Evolutionary conservation across 1,139 yeast species (phyloP).

Genomic region (Saccharomyces hybrid): DNA sequence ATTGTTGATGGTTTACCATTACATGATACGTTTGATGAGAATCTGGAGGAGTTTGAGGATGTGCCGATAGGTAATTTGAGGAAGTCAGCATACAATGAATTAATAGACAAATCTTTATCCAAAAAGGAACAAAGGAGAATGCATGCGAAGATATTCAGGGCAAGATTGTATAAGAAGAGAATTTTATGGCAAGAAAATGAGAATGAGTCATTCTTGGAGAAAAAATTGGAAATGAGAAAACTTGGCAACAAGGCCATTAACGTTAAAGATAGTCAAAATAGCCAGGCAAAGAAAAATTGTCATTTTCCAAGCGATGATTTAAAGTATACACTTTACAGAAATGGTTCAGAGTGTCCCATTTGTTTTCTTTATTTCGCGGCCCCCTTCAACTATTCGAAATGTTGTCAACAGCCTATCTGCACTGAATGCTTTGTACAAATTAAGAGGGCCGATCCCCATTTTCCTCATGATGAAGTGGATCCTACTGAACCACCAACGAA

Average conservation of each 20-base stretch:
- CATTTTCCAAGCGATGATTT: constrained; percentile 38
- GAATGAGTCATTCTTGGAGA: constrained; percentile 43
- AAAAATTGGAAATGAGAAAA: constrained; percentile 22
- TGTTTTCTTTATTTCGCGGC: constrained; percentile 84
- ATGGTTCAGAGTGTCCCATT: constrained; percentile 83
- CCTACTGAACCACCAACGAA: constrained; percentile 31
- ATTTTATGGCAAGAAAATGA: constrained; percentile 49
- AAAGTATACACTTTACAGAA: constrained; percentile 49
- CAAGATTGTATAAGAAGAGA: constrained; percentile 40
- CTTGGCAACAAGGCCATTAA: background rate
- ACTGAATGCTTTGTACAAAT: constrained; percentile 96
- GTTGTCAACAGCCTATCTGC: constrained; percentile 91
- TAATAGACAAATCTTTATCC: constrained; percentile 45
- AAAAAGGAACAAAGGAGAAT: constrained; percentile 42
- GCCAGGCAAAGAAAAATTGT: constrained; percentile 6
- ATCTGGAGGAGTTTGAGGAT: constrained; percentile 43
- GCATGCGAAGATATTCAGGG: constrained; percentile 49
- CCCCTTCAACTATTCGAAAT: constrained; percentile 71
- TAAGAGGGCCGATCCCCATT: constrained; percentile 86
- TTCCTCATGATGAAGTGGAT: constrained; percentile 60
- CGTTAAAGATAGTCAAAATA: constrained; percentile 13
- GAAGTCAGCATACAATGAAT: constrained; percentile 30
- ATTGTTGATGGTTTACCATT: constrained; percentile 48
- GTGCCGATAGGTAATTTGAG: constrained; percentile 40
- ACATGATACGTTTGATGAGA: constrained; percentile 53